Conservation (phyloP, 2,329 filamentous ascomycete species). For the Botrytis porri region DNA sequence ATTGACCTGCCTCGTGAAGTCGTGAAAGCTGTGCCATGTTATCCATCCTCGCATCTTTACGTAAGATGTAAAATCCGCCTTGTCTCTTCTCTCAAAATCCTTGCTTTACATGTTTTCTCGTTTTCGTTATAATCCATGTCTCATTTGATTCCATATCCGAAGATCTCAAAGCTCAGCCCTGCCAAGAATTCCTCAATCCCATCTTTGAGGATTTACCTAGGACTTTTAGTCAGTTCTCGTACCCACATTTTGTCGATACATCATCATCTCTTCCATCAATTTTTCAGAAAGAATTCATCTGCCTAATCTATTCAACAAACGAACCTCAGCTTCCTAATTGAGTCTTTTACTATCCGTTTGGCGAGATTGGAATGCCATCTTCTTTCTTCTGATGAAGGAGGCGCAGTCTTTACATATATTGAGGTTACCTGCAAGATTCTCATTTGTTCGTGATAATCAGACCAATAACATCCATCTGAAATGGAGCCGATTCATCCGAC, state of each 20-base stretch:
- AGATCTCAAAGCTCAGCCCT: neutral
- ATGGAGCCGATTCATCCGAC: neutral
- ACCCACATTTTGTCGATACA: neutral
- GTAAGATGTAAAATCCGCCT: neutral
- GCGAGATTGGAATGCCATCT: neutral
- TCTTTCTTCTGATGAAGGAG: neutral
- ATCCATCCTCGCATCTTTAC: slow-evolving; percentile 3
- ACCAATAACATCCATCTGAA: neutral
- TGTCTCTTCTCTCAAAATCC: neutral
- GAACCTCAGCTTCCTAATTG: neutral
- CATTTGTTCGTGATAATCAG: neutral
- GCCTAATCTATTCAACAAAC: neutral
- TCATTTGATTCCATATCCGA: neutral
- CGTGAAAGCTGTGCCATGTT: neutral
- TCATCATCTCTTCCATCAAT: neutral
- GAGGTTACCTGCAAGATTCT: neutral
- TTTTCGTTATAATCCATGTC: neutral
- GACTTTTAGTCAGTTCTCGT: neutral
- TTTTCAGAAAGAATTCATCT: neutral
- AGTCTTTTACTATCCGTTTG: neutral
- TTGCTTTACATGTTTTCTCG: neutral
- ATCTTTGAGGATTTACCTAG: neutral
- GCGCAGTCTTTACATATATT: neutral
- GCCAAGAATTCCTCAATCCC: neutral
- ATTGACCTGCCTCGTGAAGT: too few species aligned